phyloP scores from a whole-genome alignment of 306 rosid genomes.

The Hippophae gyantsensis region DNA sequence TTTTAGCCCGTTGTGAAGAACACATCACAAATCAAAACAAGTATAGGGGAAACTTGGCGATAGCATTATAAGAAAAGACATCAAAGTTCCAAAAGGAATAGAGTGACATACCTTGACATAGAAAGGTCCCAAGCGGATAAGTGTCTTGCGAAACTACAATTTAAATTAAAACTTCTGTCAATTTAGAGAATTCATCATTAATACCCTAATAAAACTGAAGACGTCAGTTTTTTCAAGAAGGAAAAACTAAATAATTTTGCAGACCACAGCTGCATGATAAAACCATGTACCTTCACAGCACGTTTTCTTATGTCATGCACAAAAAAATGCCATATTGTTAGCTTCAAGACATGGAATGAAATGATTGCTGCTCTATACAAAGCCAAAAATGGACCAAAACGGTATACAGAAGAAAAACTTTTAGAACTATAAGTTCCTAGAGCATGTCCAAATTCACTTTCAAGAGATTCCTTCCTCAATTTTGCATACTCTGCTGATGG shows the following conservation, averaged over 20 bases:
- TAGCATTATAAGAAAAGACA: background rate
- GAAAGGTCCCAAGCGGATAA: conserved; percentile 93
- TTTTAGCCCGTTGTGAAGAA: too few relatives aligned
- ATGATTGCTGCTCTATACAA: conserved; percentile 79
- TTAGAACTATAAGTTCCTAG: conserved; percentile 59
- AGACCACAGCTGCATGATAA: background rate
- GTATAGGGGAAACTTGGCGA: too few relatives aligned
- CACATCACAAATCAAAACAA: too few relatives aligned
- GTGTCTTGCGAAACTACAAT: conserved; percentile 93
- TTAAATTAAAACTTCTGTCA: conserved; percentile 24
- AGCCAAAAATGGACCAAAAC: conserved; percentile 80
- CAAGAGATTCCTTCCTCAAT: conserved; percentile 77
- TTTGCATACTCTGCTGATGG: conserved; percentile 91
- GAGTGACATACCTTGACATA: conserved; percentile 75
- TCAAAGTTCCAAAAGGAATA: conserved; percentile 13
- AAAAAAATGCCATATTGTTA: conserved; percentile 59
- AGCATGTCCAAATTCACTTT: conserved; percentile 65
- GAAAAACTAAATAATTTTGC: background rate
- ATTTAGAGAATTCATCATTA: conserved; percentile 17
- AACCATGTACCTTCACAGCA: conserved; percentile 48
- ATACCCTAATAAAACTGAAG: background rate
- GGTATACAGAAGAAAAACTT: conserved; percentile 48
- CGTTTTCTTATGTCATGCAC: conserved; percentile 57
- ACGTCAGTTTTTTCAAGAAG: background rate
- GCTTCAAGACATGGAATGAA: conserved; percentile 72